Evolutionary conservation across 768 basidiomycete species (phyloP), one percentile per base, ranked within the genome.

Genomic region (Porpolomopsis calyptriformis): DNA sequence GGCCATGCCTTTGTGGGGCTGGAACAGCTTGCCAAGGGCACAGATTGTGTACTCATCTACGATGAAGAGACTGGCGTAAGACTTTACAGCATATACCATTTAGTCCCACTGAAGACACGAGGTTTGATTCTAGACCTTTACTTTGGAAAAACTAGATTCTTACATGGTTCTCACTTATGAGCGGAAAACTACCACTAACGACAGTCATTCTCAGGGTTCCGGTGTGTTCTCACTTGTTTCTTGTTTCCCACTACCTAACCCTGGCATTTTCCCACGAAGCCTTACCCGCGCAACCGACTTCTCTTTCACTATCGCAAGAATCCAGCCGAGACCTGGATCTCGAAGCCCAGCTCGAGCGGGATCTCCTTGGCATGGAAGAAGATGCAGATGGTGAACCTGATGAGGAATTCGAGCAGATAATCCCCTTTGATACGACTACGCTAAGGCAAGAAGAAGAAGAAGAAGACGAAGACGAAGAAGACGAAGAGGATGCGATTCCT

Each of bases 41-140:
- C 71, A 53, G 83, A 87, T 42, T 90, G 86, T 52, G 76, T 88
- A 5, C 68, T 90, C 33, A 81, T 89, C 37, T 89, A 80, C 54
- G 85, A 90, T 57, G 83, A 85, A 55, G 81, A 77, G 45, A 68
- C 74, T 40, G 77, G 77, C 52, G 85, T 84, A 57, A 58, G 77
- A 65, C 40, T 35, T 38, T 33, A 29, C 42, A 40, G 19, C 27
- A 18, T 11, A 27, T 12, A 40, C 29, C 26, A 33, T 40, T 46
- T 27, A 20, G 16, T 9, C 9, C 19, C 14, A 37, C 35, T 47
- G 40, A 48, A 49, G 24, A 48, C 18, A 18, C 34, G 14, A 31
- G 14, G 14, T 31, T 26, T 16, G 20, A 60, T 50, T 8, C 40
- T 53, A 87, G 84, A 73, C 70, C 43, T 83, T 78, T 54, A 82